Base-by-base conservation (phyloP, 305 asterid species). In the Solanum hybrid region DNA sequence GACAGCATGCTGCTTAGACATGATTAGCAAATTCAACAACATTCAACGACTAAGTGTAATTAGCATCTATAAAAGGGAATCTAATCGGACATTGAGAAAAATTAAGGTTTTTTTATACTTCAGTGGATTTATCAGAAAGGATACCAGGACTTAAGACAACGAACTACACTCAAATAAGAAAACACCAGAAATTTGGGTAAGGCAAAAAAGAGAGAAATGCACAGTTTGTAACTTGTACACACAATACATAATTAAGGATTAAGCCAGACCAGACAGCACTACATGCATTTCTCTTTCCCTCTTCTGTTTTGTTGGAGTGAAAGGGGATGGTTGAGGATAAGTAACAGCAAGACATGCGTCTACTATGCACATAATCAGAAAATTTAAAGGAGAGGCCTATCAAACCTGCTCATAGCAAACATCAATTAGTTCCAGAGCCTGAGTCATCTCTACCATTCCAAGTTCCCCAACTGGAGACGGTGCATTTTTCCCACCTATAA, bases 391-490 rank as follows among this genome's bases (percentile, higher is more conserved):
- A 80, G 27, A 64, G 34, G 71, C 40, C 66, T n/a, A n/a, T 56
- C 45, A 89, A 79, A 95, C 98, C 98, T 94, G 97, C 92, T 97
- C 98, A 88, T 95, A 95, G 60, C 92, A 93, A 87, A 95, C 98
- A 90, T 97, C 99, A 91, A 89, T 90, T 85, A 97, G 90, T 91
- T 96, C 98, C 91, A 97, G 76, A 78, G 99, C 99, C 90, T 97
- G 99, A 66, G 99, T 91, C 99, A 97, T 97, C 95, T 97, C 99
- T 92, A 97, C 99, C 99, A 97, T 97, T 90, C 99, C 99, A 84
- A 97, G 98, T 91, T 97, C 99, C 77, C 99, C 98, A 7, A 96
- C 96, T 40, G 99, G 99, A 51, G 99, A 93, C 0, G 99, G 99
- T 29, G 99, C 99, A 93, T 93, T 94, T 90, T 90, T 94, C 84